Percentiles rank a stretch among this genome's conserved stretches.
Conservation (phyloP, 164 flowering plant species). For the Euptelea pleiosperma region DNA sequence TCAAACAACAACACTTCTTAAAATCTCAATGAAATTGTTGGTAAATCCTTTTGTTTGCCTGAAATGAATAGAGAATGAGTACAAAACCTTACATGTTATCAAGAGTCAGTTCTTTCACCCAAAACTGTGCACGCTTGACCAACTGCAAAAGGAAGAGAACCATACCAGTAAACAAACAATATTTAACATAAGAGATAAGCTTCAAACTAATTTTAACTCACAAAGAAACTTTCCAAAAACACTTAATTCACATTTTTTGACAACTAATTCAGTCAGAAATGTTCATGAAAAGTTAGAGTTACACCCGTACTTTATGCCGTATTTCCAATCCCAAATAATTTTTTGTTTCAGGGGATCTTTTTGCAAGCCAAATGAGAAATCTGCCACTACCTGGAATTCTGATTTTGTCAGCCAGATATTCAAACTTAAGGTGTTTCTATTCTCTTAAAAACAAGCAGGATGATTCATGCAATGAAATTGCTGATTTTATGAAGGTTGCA, state of each 20-base stretch:
- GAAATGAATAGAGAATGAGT: conserved; percentile 2
- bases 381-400: conserved; percentile 86
- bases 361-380: conserved; percentile 94
- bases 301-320: conserved; percentile 63
- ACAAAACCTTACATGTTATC: conserved; percentile 58
- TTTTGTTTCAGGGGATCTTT: conserved; percentile 40
- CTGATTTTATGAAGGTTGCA: background rate
- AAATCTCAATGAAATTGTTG: background rate
- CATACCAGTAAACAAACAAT: conserved; percentile 1
- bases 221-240: background rate
- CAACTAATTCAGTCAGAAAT: conserved; percentile 10
- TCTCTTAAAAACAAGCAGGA: background rate
- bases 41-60: background rate
- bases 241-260: background rate
- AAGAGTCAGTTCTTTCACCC: conserved; percentile 74
- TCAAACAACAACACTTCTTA: conserved; percentile 3
- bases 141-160: conserved; percentile 45
- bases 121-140: conserved; percentile 68
- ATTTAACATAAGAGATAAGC: conserved; percentile 5
- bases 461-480: background rate
- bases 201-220: background rate
- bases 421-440: background rate
- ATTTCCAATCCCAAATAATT: conserved; percentile 94
- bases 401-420: conserved; percentile 7
- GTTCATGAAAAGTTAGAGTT: conserved; percentile 20